These are phyloP conservation scores for Trichosporon sp. DNA, from an alignment of 1,284 basidiomycete genomes.

Conservation along the genomic window DNA sequence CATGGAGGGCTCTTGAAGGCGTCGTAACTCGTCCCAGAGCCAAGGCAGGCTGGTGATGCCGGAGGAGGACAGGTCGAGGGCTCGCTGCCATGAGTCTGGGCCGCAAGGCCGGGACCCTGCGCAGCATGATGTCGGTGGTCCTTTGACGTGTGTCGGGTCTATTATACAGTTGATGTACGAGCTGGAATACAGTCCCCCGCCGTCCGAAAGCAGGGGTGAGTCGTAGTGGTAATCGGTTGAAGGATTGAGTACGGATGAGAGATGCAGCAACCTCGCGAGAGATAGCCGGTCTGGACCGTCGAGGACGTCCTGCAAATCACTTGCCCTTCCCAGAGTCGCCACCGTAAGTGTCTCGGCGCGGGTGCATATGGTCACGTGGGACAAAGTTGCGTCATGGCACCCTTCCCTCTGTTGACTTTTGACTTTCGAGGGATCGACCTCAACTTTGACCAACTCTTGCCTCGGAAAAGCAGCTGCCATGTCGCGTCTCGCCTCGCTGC, in stretches of 20 bases:
- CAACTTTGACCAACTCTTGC: neutral
- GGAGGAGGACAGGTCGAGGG: neutral
- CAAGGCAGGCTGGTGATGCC: conserved; percentile 2
- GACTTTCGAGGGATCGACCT: neutral
- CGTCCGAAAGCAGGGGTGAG: neutral
- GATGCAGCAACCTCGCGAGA: neutral
- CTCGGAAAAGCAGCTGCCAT: conserved; percentile 9
- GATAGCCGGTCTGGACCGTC: conserved; percentile 10
- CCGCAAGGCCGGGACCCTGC: conserved; percentile 29
- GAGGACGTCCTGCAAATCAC: conserved; percentile 7
- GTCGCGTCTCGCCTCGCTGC: conserved; percentile 33
- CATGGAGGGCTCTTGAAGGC: conserved; percentile 57
- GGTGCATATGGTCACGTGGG: conserved; percentile 1
- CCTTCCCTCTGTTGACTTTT: conserved; percentile 11
- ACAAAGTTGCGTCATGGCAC: conserved; percentile 2
- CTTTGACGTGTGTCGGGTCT: neutral
- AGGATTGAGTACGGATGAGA: neutral
- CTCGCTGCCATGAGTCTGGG: conserved; percentile 24
- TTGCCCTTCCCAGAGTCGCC: conserved; percentile 12
- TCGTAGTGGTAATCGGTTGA: conserved; percentile 1
- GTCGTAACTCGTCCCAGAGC: conserved; percentile 26
- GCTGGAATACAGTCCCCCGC: neutral
- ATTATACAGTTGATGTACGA: neutral
- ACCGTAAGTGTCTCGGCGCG: conserved; percentile 18
- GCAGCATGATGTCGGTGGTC: conserved; percentile 22